phyloP scores from a whole-genome alignment of 139 green algal genomes.

The Axilococcus clingmanii region DNA sequence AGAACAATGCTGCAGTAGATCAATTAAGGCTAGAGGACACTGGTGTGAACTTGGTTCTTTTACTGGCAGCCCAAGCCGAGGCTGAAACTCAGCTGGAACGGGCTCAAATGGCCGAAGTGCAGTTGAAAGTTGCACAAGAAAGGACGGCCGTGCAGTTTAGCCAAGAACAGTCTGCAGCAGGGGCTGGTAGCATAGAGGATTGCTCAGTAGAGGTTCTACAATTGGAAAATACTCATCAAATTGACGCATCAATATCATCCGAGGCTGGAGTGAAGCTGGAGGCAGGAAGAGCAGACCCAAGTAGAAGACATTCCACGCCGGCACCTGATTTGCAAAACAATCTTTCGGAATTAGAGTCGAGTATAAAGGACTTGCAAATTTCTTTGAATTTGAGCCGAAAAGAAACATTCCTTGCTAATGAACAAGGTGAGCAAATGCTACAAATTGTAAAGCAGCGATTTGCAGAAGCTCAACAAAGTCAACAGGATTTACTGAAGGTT shows the following conservation, averaged over 20 bases:
- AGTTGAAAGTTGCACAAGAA: constrained; percentile 1
- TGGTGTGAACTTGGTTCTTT: constrained; percentile 12
- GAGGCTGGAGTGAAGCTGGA: no score
- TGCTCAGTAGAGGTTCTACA: no score
- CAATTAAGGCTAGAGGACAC: constrained; percentile 11
- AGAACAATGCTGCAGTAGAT: constrained; percentile 8
- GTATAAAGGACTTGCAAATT: no score
- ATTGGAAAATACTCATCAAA: no score
- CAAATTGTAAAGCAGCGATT: constrained; percentile 3
- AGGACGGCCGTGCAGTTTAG: constrained; percentile 7
- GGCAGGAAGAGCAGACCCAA: no score
- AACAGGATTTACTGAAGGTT: constrained; percentile 15
- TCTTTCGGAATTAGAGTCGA: no score
- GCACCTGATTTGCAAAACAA: no score
- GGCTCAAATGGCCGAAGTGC: no score
- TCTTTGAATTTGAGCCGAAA: no score
- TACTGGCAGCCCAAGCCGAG: constrained; percentile 2
- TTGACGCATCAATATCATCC: no score
- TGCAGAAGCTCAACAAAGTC: constrained; percentile 16
- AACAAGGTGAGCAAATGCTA: neutral
- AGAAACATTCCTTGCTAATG: constrained; percentile 4
- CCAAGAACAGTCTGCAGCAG: constrained; percentile 3
- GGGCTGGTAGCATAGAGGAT: neutral
- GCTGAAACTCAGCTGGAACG: constrained; percentile 12
- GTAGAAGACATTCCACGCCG: no score